A percentile compares a stretch with the other conserved stretches of the same genome.
phyloP scores from a whole-genome alignment of 192 early-diverging fungal genomes.

The Coemansia interrupta region DNA sequence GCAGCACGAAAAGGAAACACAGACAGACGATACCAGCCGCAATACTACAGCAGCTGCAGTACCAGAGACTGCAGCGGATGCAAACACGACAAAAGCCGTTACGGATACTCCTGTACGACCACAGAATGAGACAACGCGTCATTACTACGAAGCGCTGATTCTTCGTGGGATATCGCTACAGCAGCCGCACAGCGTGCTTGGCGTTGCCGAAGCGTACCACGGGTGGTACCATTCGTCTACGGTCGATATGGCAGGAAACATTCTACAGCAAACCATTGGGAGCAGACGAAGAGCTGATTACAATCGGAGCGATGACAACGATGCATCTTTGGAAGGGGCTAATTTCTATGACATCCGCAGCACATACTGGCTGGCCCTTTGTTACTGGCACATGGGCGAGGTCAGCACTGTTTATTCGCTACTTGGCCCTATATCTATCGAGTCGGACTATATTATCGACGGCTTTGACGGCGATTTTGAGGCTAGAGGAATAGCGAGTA shows the following conservation, averaged over 20 bases:
- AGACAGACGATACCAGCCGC: background rate
- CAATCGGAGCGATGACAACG: background rate
- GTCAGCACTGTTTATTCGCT: constrained; percentile 31
- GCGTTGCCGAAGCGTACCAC: constrained; percentile 44
- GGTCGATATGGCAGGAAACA: constrained; percentile 28
- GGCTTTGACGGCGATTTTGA: constrained; percentile 8
- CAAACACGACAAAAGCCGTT: background rate
- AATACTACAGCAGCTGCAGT: background rate
- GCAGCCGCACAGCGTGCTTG: constrained; percentile 43
- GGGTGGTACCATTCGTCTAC: constrained; percentile 35
- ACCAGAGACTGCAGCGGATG: background rate
- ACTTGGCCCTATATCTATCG: constrained; percentile 20
- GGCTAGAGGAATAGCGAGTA: background rate
- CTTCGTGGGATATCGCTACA: constrained; percentile 38
- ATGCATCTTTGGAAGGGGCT: background rate
- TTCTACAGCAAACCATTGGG: constrained; percentile 36
- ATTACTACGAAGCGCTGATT: constrained; percentile 40
- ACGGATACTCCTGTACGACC: constrained; percentile 15
- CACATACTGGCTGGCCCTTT: constrained; percentile 50
- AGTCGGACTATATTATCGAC: constrained; percentile 32
- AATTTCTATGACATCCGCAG: constrained; percentile 37
- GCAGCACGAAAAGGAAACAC: background rate
- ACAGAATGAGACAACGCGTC: constrained; percentile 27
- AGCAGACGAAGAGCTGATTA: background rate
- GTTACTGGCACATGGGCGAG: constrained; percentile 51